Evolutionary conservation across 306 rosid species (phyloP), one percentile per base, ranked within the genome.

Genomic region (Echinosophora koreensis): DNA sequence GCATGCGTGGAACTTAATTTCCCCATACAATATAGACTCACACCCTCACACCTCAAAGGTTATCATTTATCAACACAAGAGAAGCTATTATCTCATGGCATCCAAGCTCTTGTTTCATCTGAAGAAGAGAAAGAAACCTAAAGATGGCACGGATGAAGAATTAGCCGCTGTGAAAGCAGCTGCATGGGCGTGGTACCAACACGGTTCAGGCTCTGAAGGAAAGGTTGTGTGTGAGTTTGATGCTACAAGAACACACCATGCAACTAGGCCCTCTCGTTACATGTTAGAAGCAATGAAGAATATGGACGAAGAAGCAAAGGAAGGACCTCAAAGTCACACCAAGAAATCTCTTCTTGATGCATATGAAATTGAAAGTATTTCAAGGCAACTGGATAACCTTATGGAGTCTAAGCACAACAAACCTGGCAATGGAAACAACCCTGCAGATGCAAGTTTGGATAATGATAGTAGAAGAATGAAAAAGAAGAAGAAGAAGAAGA

Each of bases 121-220:
- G 49, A 62, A 42, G 77, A 82, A 84, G 38, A 84, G 78, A 66
- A 82, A 22, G 5, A 87, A 81, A 13, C 78, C 63, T 8, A 49
- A 81, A 11, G 61, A 76, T 8, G 3, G 57, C 34, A 37, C 42
- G 3, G 69, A 88, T 13, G 78, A 81, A 6, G 78, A 81, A 6
- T 76, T 76, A 64, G 82, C 73, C 1, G 18, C 74, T 11, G 89
- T 84, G 4, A 92, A 84, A 74, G 97, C 95, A 0, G 98, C 98
- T 32, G 98, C 98, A 37, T 90, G 98, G 98, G 97, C 97, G 3
- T 89, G 98, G 98, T 58, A 80, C 83, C 85, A 87, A 50, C 98
- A 67, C 41, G 84, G 92, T 32, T 84, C 93, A 0, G 86, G 81
- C 28, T 84, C 87, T 8, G 89, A 89, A n/a, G 77, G 73, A 17